phyloP scores from a whole-genome alignment of 73 alveolate species.

The Paramecium primaurelia region DNA sequence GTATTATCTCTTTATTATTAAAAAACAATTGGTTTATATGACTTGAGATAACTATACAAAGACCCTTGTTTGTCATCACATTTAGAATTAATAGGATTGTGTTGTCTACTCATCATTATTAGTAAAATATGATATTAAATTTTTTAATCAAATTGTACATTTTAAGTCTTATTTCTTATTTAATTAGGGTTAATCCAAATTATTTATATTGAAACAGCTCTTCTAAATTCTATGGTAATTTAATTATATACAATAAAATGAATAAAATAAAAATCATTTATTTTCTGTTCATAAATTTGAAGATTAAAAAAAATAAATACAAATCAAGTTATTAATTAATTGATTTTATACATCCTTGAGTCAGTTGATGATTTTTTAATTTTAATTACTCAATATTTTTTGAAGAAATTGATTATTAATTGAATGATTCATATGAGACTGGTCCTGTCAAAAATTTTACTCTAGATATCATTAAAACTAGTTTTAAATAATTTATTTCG shows the following conservation, averaged over 20 bases:
- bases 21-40: neutral
- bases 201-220: neutral
- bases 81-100: neutral
- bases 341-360: no score
- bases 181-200: neutral
- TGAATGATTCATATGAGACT: constrained; percentile 30
- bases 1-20: neutral
- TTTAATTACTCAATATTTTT: neutral
- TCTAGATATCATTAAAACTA: constrained; percentile 35
- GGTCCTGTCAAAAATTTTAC: constrained; percentile 55
- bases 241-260: neutral
- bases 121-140: neutral
- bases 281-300: neutral
- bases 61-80: neutral
- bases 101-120: neutral
- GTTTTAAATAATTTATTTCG: constrained; percentile 39
- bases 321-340: neutral
- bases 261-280: neutral
- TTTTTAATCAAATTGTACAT: neutral
- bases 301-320: no score
- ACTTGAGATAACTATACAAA: neutral
- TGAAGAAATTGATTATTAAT: neutral
- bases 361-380: no score
- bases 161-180: neutral
- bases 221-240: neutral